Percentiles rank a stretch among this genome's conserved stretches.
phyloP scores from a whole-genome alignment of 257 asterid species.

The Solanum commersonii region DNA sequence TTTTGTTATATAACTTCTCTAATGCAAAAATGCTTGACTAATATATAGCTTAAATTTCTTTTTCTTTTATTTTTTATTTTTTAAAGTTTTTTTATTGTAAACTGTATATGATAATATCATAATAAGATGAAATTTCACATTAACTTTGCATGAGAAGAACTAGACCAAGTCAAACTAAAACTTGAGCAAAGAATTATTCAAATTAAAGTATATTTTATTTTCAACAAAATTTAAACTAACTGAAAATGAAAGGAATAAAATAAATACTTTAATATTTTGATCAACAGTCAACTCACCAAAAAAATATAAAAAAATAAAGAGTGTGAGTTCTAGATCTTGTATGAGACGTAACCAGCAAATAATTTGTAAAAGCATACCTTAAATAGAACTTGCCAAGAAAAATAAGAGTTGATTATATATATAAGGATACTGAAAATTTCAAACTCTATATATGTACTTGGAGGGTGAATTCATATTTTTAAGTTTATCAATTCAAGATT shows the following conservation, averaged over 20 bases:
- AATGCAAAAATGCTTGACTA: neutral
- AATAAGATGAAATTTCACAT: neutral
- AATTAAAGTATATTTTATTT: neutral
- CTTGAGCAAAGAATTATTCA: neutral
- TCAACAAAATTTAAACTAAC: neutral
- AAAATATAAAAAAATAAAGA: too few relatives aligned
- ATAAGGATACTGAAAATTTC: neutral
- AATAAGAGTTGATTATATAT: neutral
- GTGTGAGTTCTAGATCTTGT: neutral
- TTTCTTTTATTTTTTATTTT: neutral
- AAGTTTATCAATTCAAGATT: neutral
- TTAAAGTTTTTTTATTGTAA: neutral
- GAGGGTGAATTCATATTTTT: neutral
- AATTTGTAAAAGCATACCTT: neutral
- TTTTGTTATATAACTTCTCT: neutral
- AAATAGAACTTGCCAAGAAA: neutral
- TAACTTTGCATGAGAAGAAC: neutral
- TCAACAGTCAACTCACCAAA: neutral
- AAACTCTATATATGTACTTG: neutral
- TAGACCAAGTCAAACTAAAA: neutral
- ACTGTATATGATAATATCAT: neutral
- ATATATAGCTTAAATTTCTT: neutral
- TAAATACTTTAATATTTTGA: neutral
- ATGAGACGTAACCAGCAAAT: neutral
- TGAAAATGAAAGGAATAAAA: neutral